Base-by-base conservation (phyloP, 495 filamentous ascomycete species). In the Annulohypoxylon nitens region DNA sequence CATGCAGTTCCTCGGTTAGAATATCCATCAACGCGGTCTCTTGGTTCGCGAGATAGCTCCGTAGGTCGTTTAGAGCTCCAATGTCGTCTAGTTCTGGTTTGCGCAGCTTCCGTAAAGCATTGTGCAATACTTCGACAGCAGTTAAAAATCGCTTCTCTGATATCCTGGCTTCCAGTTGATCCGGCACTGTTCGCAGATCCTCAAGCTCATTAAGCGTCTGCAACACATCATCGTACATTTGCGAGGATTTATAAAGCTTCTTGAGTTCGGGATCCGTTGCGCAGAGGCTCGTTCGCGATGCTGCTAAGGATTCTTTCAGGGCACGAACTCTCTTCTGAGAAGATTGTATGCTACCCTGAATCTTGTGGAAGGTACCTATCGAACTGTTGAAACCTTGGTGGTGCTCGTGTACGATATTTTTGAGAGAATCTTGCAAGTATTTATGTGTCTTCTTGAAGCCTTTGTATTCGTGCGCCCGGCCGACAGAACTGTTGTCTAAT, bases 301-400 rank as follows among this genome's bases (percentile, higher is more conserved):
- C 83, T n/a, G 91, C 86, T 43, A 99, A 85, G 9, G 93, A 93
- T 62, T 94, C 90, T 79, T 93, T 94, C 67, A 99, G 82, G 9
- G 85, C 84, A 71, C 95, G 89, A 23, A 98, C 92, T 63, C 95
- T 91, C 64, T 87, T 86, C 80, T 99, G 97, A 11, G 94, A 97
- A 36, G 89, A 84, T 69, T 94, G 92, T 73, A 99, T 97, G 81
- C 93, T 97, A 5, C 91, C 87, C 78, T 98, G 96, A 65, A 99
- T 98, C 82, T 95, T 97, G 82, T 99, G 97, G 76, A 97, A 99
- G 14, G 95, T 97, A 78, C 96, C 97, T 64, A 99, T 98, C 45
- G 94, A 97, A 81, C 94, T 98, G 79, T 98, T 99, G 86, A 99
- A 99, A 34, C 94, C 96, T 81, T 99, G 96, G 74, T 98, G 95